Conservation (phyloP, 2,329 filamentous ascomycete genomes). For the Ceratocystis smalleyi region DNA sequence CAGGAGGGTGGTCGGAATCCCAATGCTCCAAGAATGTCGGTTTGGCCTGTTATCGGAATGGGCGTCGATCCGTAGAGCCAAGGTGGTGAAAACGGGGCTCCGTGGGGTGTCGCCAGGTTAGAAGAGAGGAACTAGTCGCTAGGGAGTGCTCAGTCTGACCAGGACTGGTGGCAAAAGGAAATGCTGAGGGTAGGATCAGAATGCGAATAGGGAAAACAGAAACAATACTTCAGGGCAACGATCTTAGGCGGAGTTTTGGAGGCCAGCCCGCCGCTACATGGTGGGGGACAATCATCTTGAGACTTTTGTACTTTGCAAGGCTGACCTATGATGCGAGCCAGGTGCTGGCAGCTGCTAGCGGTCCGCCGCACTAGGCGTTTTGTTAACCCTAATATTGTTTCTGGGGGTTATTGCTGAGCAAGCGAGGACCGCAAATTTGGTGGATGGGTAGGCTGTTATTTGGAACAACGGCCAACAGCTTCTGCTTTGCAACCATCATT, state of each 20-base stretch:
- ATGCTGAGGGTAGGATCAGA: background rate
- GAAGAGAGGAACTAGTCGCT: background rate
- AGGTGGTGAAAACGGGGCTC: constrained; percentile 3
- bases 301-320: constrained; percentile 1
- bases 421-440: no score
- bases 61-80: background rate
- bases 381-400: background rate
- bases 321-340: background rate
- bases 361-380: background rate
- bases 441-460: no score
- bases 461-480: no score
- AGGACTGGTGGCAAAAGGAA: background rate
- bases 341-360: background rate
- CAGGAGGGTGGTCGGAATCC: background rate
- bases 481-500: no score
- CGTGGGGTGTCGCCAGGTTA: background rate
- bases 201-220: background rate
- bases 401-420: no score
- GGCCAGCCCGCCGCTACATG: background rate
- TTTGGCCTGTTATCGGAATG: background rate
- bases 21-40: background rate
- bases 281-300: constrained; percentile 1
- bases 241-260: background rate
- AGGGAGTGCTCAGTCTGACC: background rate
- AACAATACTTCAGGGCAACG: background rate